These are phyloP conservation scores for Kappamyces sp. DNA, from an alignment of 192 early-diverging fungal species.

Conservation along the genomic window DNA sequence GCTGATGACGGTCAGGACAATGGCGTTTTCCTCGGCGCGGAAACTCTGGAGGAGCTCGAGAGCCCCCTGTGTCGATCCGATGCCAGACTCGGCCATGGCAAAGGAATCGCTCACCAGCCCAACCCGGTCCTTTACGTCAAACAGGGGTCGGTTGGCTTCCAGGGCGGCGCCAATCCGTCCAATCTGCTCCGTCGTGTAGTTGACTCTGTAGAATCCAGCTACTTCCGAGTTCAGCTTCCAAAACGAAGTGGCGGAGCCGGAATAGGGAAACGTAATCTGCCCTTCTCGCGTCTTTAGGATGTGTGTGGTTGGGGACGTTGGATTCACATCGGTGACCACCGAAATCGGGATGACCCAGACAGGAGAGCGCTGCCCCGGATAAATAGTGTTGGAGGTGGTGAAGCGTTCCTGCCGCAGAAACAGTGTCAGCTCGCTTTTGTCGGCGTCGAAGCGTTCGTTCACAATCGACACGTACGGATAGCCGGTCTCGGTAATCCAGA, in stretches of 20 bases:
- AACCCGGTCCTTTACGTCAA: conserved; percentile 62
- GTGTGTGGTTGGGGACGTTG: conserved; percentile 41
- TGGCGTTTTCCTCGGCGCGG: conserved; percentile 71
- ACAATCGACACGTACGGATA: conserved; percentile 52
- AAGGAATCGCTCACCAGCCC: conserved; percentile 80
- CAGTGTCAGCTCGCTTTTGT: conserved; percentile 38
- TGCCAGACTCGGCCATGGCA: conserved; percentile 71
- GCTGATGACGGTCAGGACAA: conserved; percentile 62
- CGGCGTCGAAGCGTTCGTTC: conserved; percentile 43
- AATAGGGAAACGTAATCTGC: conserved; percentile 45
- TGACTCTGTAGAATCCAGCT: conserved; percentile 82
- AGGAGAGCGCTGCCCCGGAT: conserved; percentile 59
- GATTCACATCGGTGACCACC: conserved; percentile 32
- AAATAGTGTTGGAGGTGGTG: conserved; percentile 65
- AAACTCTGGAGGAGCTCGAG: conserved; percentile 70
- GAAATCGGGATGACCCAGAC: conserved; percentile 81
- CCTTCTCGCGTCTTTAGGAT: conserved; percentile 42
- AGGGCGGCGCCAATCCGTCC: conserved; percentile 15
- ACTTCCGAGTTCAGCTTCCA: conserved; percentile 82
- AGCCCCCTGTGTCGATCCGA: conserved; percentile 65
- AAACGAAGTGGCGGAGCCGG: conserved; percentile 34
- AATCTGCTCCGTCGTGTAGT: conserved; percentile 33
- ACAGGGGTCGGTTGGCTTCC: conserved; percentile 21
- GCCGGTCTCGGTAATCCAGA: conserved; percentile 33
- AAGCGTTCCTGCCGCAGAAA: conserved; percentile 75